Conservation (phyloP, 257 asterid genomes). For the Lavandula angustifolia region DNA sequence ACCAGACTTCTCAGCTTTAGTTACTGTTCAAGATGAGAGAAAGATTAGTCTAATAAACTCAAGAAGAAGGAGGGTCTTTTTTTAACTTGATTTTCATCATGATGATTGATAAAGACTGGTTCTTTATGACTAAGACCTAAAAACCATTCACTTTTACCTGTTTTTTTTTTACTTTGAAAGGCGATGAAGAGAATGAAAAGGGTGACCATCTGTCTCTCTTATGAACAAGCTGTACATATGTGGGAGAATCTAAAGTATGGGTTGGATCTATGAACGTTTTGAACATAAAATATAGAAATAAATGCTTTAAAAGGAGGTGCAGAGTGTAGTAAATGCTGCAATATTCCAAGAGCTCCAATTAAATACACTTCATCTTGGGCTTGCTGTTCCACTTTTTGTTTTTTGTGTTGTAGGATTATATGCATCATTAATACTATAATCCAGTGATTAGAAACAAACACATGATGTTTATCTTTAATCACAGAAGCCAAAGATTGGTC, state of each 20-base stretch:
- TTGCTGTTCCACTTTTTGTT: slow-evolving; percentile 54
- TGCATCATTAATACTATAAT: slow-evolving; percentile 9
- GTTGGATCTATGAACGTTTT: slow-evolving; percentile 67
- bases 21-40: slow-evolving; percentile 31
- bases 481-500: slow-evolving; percentile 49
- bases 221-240: slow-evolving; percentile 47
- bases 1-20: slow-evolving; percentile 35
- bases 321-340: slow-evolving; percentile 50
- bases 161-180: slow-evolving; percentile 29
- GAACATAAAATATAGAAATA: slow-evolving; percentile 49
- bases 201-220: slow-evolving; percentile 26
- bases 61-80: slow-evolving; percentile 20
- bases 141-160: slow-evolving; percentile 42
- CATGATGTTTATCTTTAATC: slow-evolving; percentile 23
- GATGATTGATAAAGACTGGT: slow-evolving; percentile 12
- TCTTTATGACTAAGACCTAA: neutral
- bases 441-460: slow-evolving; percentile 22
- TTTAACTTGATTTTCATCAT: slow-evolving; percentile 28
- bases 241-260: slow-evolving; percentile 60
- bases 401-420: slow-evolving; percentile 53
- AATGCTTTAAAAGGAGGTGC: slow-evolving; percentile 67
- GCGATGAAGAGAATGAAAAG: slow-evolving; percentile 31
- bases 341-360: slow-evolving; percentile 45
- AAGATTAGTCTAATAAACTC: neutral
- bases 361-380: slow-evolving; percentile 54